Evolutionary conservation across 345 rosid genomes (phyloP), one percentile per base, ranked within the genome.

Genomic region (Abelmoschus esculentus): DNA sequence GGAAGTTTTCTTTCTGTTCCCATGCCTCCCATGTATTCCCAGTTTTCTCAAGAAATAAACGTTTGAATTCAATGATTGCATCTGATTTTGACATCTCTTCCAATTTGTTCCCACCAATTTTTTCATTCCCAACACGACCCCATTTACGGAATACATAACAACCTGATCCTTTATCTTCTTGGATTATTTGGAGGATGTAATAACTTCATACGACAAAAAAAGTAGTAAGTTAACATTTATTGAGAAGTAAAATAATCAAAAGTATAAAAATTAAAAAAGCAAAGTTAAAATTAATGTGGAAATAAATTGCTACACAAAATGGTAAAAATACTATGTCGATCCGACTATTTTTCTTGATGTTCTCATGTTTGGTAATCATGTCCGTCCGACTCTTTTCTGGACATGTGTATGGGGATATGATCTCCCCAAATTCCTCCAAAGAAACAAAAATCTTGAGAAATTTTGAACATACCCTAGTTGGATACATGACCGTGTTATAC

Each of bases 71-170:
- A 56, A 31, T 13, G 67, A 90, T 76, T 42, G 98, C 96, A 74
- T 86, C 96, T 76, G 85, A 80, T 85, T 95, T 95, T 73, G 85
- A 70, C 90, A 91, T 81, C 76, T 71, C 82, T 3, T 90, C 93
- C 77, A 90, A 80, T 77, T 90, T 95, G 71, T 1, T 82, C 68
- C 96, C 91, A 53, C 96, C 98, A 82, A 91, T 95, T 76, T 84
- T 88, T 38, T 90, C 91, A 78, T 85, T 87, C 36, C 99, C 99
- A 34, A 90, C 93, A 69, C 93, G 87, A 38, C 99, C 99, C 99
- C 98, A 95, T 83, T 91, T 90, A 49, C 96, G 98, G 67, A 86
- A 95, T 47, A 91, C 85, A 61, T 83, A 76, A 79, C 98, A 91
- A 19, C 79, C 89, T 9, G 92, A 77, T 38, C 89, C 88, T 75